Percentiles rank a stretch among this genome's conserved stretches.
Conservation (phyloP, 2,329 filamentous ascomycete species). For the Penicillium concentricum region DNA sequence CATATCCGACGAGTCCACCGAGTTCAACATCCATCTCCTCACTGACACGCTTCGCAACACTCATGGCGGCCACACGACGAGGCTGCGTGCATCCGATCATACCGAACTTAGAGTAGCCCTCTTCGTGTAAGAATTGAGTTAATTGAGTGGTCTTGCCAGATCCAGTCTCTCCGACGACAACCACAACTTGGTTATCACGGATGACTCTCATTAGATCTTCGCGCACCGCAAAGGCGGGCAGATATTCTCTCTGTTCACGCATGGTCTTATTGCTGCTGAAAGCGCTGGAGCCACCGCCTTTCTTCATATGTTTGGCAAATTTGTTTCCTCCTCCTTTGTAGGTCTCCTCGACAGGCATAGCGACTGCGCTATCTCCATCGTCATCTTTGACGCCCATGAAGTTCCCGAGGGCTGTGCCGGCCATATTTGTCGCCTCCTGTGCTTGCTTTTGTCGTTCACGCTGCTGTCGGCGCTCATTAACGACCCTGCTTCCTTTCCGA, state of each 20-base stretch:
- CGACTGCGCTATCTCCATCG: constrained; percentile 79
- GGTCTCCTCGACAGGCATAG: constrained; percentile 70
- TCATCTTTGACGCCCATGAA: constrained; percentile 94
- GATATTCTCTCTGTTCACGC: constrained; percentile 84
- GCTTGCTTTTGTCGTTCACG: constrained; percentile 92
- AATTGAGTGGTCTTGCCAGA: constrained; percentile 97
- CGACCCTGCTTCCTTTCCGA: constrained; percentile 88
- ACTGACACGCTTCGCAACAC: constrained; percentile 94
- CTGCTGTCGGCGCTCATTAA: constrained; percentile 86
- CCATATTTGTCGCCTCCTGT: constrained; percentile 88
- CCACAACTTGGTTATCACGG: constrained; percentile 92
- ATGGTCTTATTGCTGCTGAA: constrained; percentile 93
- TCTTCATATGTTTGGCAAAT: constrained; percentile 88
- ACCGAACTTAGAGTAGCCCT: constrained; percentile 82
- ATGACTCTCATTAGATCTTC: constrained; percentile 91
- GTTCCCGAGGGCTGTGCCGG: constrained; percentile 88
- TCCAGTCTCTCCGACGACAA: constrained; percentile 95
- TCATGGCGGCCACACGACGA: constrained; percentile 96
- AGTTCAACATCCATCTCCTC: constrained; percentile 97
- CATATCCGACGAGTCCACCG: constrained; percentile 86
- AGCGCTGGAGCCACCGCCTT: constrained; percentile 77
- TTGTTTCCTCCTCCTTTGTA: constrained; percentile 64
- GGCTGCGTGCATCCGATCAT: constrained; percentile 97
- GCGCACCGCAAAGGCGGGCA: constrained; percentile 93
- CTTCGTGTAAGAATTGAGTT: constrained; percentile 93